These are phyloP conservation scores for Rhizopus microsporus DNA, from an alignment of 371 early-diverging fungal genomes.

Conservation along the genomic window DNA sequence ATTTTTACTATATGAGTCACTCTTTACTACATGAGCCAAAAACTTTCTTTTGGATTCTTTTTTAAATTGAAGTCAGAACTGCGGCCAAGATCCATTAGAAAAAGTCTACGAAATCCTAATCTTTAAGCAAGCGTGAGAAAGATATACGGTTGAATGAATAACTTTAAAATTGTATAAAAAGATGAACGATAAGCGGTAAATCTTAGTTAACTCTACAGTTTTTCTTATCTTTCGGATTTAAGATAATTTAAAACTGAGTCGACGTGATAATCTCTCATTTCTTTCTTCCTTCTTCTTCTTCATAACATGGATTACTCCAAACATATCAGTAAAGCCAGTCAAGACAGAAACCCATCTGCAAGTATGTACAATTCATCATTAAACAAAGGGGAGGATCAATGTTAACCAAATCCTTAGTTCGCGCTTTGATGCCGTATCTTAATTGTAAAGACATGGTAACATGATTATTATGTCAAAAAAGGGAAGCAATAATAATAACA, in stretches of 20 bases:
- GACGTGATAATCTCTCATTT: not conserved
- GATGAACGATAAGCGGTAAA: too few relatives aligned
- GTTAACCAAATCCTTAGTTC: constrained; percentile 1
- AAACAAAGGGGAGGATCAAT: not conserved
- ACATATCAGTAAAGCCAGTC: constrained; percentile 40
- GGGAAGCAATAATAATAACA: not conserved
- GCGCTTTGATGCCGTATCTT: constrained; percentile 21
- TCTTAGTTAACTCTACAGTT: too few relatives aligned
- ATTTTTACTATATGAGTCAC: too few relatives aligned
- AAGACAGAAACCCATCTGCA: constrained; percentile 36
- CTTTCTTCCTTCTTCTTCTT: constrained; percentile 1
- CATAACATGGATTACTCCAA: constrained; percentile 31
- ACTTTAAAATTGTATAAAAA: too few relatives aligned
- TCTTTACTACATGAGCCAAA: too few relatives aligned
- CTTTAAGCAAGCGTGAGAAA: too few relatives aligned
- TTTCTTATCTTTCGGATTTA: constrained; percentile 1
- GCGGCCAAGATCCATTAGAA: too few relatives aligned
- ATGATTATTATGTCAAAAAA: not conserved
- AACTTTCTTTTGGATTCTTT: too few relatives aligned
- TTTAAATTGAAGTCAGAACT: too few relatives aligned
- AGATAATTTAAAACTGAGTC: not conserved
- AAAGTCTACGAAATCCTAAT: too few relatives aligned
- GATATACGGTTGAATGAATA: too few relatives aligned
- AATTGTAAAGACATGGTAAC: constrained; percentile 46
- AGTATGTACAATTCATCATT: not conserved